phyloP scores from a whole-genome alignment of 805 yeast species.

The Yarrowia divulgata region DNA sequence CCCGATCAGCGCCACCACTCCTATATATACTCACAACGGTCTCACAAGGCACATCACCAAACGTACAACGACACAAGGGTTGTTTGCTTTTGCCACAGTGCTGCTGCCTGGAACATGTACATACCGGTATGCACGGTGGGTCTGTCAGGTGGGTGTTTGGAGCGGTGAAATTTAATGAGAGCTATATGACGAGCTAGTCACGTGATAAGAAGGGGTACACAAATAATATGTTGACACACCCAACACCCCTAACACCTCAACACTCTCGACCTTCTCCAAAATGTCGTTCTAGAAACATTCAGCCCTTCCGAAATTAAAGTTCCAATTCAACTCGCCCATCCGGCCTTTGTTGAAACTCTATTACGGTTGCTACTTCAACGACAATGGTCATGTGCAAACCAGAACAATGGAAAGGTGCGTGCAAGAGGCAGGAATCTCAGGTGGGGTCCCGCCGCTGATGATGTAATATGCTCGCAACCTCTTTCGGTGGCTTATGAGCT shows the following conservation, averaged over 20 bases:
- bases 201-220: no score
- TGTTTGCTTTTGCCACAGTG: no score
- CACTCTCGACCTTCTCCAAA: no score
- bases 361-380: constrained; percentile 13
- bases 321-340: neutral
- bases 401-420: neutral
- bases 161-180: no score
- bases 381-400: neutral
- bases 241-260: no score
- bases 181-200: neutral
- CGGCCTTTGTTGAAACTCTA: constrained; percentile 13
- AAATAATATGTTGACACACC: no score
- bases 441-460: neutral
- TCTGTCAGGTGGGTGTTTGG: no score
- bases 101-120: no score
- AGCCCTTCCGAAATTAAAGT: neutral
- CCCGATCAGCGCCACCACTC: no score
- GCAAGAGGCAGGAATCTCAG: neutral
- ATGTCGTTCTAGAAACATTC: neutral
- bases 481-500: neutral
- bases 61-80: no score
- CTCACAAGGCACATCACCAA: no score
- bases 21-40: neutral
- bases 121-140: no score
- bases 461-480: neutral